Evolutionary conservation across 1,139 yeast species (phyloP).

Genomic region (Magnusiomyces tetraspermus): DNA sequence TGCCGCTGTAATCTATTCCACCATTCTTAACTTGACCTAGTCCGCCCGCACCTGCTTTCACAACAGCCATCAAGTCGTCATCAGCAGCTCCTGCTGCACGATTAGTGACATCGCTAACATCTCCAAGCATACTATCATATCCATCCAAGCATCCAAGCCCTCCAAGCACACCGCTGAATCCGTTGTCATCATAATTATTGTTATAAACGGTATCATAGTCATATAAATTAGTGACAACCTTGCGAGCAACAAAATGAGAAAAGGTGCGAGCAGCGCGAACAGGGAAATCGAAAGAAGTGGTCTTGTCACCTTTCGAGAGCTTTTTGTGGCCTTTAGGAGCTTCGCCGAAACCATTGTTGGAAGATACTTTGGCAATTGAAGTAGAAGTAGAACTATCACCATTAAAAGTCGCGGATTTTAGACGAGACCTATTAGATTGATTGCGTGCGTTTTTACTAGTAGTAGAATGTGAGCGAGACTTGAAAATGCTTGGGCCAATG

Average conservation of each 20-base stretch:
- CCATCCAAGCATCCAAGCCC: not conserved
- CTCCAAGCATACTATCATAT: not conserved
- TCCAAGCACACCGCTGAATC: not conserved
- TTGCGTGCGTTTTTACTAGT: not conserved
- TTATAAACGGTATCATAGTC: not conserved
- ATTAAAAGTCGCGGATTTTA: too few relatives aligned
- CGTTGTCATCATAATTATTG: not conserved
- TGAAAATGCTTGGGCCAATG: not conserved
- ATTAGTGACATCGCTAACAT: not conserved
- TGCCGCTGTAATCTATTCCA: not conserved
- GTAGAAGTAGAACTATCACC: not conserved
- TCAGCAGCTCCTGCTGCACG: not conserved
- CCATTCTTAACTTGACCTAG: not conserved
- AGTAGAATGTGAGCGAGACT: not conserved
- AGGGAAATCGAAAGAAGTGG: not conserved
- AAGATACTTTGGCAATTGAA: not conserved
- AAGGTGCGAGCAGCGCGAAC: constrained; percentile 1
- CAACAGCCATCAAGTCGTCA: not conserved
- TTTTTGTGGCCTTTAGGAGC: not conserved
- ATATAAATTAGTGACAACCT: not conserved
- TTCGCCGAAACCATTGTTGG: not conserved
- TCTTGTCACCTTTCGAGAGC: not conserved
- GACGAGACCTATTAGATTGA: too few relatives aligned
- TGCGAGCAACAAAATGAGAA: constrained; percentile 1
- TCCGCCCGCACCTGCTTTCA: not conserved